Evolutionary conservation across 257 asterid species (phyloP).

Genomic region (Rauvolfia tetraphylla): DNA sequence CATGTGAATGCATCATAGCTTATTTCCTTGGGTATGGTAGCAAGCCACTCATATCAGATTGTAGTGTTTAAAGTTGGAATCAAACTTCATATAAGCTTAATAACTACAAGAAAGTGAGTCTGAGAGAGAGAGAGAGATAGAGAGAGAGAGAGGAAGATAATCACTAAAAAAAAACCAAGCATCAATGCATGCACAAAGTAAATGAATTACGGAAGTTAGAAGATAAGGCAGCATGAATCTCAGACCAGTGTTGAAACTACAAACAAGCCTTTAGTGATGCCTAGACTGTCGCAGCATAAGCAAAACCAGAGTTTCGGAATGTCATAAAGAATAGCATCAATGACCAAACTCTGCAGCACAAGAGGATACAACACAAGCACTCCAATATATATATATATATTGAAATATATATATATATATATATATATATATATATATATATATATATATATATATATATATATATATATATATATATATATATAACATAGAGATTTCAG

Average conservation of each 20-base stretch:
- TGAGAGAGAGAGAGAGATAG: not conserved
- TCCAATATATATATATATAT: too few relatives aligned
- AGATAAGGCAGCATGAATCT: not conserved
- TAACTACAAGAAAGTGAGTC: not conserved
- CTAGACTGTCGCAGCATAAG: not conserved
- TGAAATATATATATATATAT: too few relatives aligned
- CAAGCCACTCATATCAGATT: not conserved
- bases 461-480: too few relatives aligned
- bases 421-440: too few relatives aligned
- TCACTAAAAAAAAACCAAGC: not conserved
- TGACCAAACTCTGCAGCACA: not conserved
- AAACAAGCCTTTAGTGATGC: not conserved
- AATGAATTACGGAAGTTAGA: not conserved
- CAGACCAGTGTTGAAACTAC: constrained; percentile 3
- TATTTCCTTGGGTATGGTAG: not conserved
- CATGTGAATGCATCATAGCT: not conserved
- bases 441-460: too few relatives aligned
- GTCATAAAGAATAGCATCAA: not conserved
- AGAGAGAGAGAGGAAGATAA: not conserved
- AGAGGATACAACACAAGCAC: not conserved
- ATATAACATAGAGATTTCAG: not conserved
- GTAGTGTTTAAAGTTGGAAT: not conserved
- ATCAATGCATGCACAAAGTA: not conserved
- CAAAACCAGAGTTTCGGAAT: not conserved
- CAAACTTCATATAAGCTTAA: not conserved